Evolutionary conservation across 140 eudicot species (phyloP), one percentile per base, ranked within the genome.

Genomic region (Ambrosia hybrid): DNA sequence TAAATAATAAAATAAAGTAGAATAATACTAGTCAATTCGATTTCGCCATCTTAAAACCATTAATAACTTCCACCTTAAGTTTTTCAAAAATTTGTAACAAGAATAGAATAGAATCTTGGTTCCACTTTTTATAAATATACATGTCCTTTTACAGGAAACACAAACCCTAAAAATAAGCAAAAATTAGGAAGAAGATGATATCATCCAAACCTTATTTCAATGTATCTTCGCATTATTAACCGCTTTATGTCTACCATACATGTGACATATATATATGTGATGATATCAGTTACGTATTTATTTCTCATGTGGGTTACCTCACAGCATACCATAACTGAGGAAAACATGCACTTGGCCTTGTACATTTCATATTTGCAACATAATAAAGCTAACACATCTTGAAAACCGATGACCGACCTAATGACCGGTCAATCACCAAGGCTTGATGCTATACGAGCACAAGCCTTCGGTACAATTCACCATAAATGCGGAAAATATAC

Each of bases 261-360:
- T 36, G 46, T 33, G n/a, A 38, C 66, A 70, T 43, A 30, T 51
- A 33, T 53, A 37, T 53, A n/a, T n/a, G 10, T 37, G 65, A 70
- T 53, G 74, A 70, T 56, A 38, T 41, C 26, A 16, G 73, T 43
- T 45, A 26, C 13, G 16, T 73, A 61, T 63, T 37, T 49, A 15
- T 73, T 13, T 37, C 43, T 63, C 64, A 62, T 74, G 72, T 64
- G 57, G 78, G 39, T 64, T 74, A 52, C 65, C 65, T 74, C 65
- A 51, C 36, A 15, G 65, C 78, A 74, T 65, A 74, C 55, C 63
- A 73, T 63, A 63, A 51, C 57, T 71, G n/a, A n/a, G 49, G 33
- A 48, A 71, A 72, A 58, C 2, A 14, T 69, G 17, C 37, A 58
- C 9, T 16, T 71, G 5, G 30, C 15, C 14, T 59, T 46, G 37